Evolutionary conservation across 1,284 basidiomycete species (phyloP).

Genomic region (Chalciporus sp.): DNA sequence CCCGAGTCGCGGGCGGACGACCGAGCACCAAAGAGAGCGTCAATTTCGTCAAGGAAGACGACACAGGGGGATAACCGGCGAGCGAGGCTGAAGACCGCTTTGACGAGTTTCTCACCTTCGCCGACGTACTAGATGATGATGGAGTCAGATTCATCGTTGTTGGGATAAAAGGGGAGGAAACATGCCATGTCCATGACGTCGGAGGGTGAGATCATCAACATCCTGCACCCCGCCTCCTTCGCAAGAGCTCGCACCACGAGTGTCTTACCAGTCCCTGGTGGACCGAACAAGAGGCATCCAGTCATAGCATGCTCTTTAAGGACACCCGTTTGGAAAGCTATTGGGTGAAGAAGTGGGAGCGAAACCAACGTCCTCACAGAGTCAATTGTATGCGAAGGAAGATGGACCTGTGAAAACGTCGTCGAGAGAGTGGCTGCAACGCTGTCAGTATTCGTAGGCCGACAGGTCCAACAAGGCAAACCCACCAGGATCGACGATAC

Average conservation of each 20-base stretch:
- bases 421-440: slow-evolving; percentile 70
- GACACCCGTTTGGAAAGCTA: slow-evolving; percentile 89
- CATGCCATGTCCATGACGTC: slow-evolving; percentile 89
- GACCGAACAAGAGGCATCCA: slow-evolving; percentile 87
- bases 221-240: slow-evolving; percentile 87
- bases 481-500: slow-evolving; percentile 81
- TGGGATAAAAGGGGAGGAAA: not conserved
- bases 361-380: slow-evolving; percentile 90
- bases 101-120: slow-evolving; percentile 94
- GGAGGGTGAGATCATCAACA: slow-evolving; percentile 83
- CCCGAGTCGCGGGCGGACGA: slow-evolving; percentile 81
- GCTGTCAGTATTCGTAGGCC: slow-evolving; percentile 12
- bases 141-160: slow-evolving; percentile 6
- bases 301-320: slow-evolving; percentile 89
- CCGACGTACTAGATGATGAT: slow-evolving; percentile 75
- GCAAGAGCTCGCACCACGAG: slow-evolving; percentile 89
- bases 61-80: slow-evolving; percentile 89
- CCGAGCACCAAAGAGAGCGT: slow-evolving; percentile 90
- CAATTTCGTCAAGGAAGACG: slow-evolving; percentile 95
- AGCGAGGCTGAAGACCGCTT: slow-evolving; percentile 89
- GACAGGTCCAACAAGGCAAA: slow-evolving; percentile 19
- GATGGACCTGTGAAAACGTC: slow-evolving; percentile 84
- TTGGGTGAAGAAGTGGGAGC: slow-evolving; percentile 86
- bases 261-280: slow-evolving; percentile 92
- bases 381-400: slow-evolving; percentile 84